Evolutionary conservation across 148 eudicot species (phyloP).

Genomic region (Vaccinium vitisidaea): DNA sequence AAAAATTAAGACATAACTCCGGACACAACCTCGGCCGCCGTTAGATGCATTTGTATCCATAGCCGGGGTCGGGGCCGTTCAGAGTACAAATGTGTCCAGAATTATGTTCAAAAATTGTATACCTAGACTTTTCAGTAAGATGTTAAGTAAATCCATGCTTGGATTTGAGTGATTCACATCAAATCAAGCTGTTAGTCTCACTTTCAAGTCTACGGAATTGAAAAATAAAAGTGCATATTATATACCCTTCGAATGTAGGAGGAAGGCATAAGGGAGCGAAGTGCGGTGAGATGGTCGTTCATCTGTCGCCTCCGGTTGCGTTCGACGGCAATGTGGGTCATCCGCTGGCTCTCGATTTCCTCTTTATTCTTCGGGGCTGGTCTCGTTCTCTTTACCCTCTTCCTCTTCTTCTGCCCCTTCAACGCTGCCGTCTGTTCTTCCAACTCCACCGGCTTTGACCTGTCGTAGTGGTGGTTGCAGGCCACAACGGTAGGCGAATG

Average conservation of each 20-base stretch:
- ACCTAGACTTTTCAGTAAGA: background rate
- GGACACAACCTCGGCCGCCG: background rate
- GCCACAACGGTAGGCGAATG: background rate
- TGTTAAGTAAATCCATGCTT: background rate
- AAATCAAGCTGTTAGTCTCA: background rate
- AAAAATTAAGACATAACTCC: background rate
- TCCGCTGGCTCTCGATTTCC: slow-evolving; percentile 52
- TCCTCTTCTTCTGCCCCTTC: slow-evolving; percentile 25
- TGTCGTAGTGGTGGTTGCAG: background rate
- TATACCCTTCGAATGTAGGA: slow-evolving; percentile 56
- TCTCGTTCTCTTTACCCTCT: slow-evolving; percentile 15
- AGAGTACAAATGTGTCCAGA: background rate
- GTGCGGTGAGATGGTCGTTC: slow-evolving; percentile 57
- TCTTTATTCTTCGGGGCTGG: slow-evolving; percentile 35
- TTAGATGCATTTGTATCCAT: background rate
- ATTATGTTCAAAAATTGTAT: background rate
- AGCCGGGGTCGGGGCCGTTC: background rate
- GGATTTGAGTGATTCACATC: background rate
- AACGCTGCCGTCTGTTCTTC: background rate
- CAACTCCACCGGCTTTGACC: background rate
- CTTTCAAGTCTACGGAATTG: background rate
- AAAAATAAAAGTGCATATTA: background rate
- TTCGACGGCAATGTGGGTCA: slow-evolving; percentile 68
- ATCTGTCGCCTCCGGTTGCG: slow-evolving; percentile 53
- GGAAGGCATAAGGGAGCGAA: slow-evolving; percentile 55